A percentile compares a stretch with the other conserved stretches of the same genome.
Conservation (phyloP, 768 basidiomycete genomes). For the Psilocybe cubensis region DNA sequence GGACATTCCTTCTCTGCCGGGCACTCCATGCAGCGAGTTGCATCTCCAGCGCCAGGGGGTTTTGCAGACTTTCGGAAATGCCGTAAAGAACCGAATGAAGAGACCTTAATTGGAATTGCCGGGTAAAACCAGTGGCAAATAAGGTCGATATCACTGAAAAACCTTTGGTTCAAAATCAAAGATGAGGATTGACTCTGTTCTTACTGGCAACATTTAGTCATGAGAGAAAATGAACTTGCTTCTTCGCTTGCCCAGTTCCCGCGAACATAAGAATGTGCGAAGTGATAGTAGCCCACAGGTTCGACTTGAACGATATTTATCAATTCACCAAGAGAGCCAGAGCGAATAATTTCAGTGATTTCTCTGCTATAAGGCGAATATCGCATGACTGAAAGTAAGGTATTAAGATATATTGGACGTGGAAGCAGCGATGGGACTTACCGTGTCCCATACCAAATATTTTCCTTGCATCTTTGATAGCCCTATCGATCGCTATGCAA, state of each 20-base stretch:
- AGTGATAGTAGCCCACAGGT: conserved; percentile 86
- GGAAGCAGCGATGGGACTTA: conserved; percentile 31
- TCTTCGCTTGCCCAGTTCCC: conserved; percentile 78
- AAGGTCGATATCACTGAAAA: conserved; percentile 79
- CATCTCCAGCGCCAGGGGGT: conserved; percentile 67
- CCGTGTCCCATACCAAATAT: conserved; percentile 92
- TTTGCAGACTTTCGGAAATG: conserved; percentile 81
- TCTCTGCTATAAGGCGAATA: conserved; percentile 85
- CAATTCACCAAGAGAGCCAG: conserved; percentile 73
- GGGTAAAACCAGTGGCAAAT: conserved; percentile 79
- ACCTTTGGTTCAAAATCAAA: conserved; percentile 2
- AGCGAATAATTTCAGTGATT: conserved; percentile 69
- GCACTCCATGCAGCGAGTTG: conserved; percentile 80
- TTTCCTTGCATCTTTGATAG: conserved; percentile 65
- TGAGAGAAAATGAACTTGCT: conserved; percentile 76
- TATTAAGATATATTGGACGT: background rate
- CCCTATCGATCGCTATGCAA: conserved; percentile 75
- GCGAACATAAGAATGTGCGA: conserved; percentile 88
- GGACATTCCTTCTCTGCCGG: conserved; percentile 71
- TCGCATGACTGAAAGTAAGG: conserved; percentile 62
- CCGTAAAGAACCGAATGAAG: conserved; percentile 84
- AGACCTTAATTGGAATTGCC: conserved; percentile 65
- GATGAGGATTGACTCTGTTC: conserved; percentile 24
- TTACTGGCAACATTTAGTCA: conserved; percentile 93
- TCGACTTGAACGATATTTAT: conserved; percentile 86